A percentile compares a stretch with the other conserved stretches of the same genome.
Evolutionary conservation across 163 green algal genomes (phyloP).

Genomic region (Chlorella variabilis): DNA sequence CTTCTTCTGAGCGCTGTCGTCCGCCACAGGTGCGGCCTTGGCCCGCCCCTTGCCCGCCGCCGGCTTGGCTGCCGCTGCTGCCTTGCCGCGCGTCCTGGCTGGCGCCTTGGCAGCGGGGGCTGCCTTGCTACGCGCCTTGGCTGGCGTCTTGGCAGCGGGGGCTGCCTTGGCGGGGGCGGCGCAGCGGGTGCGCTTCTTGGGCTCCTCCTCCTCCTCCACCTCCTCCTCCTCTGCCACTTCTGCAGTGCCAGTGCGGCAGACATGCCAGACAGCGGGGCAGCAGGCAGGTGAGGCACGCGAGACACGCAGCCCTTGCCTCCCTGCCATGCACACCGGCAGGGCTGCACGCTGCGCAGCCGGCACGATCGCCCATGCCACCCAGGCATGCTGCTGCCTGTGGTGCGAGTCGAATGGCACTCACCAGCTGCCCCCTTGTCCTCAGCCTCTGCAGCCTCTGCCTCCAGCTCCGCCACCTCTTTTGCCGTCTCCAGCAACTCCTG

Average conservation of each 20-base stretch:
- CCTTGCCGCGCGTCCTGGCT: not conserved
- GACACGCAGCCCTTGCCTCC: too few relatives aligned
- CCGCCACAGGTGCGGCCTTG: not conserved
- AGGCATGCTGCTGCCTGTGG: too few relatives aligned
- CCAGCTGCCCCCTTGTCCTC: too few relatives aligned
- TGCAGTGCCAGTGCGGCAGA: too few relatives aligned
- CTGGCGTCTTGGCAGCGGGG: not conserved
- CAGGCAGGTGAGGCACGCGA: too few relatives aligned
- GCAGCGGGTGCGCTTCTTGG: not conserved
- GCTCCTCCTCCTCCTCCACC: constrained; percentile 12
- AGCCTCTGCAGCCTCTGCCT: not conserved
- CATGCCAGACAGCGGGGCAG: not conserved
- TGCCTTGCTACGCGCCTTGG: not conserved
- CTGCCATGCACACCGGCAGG: too few relatives aligned
- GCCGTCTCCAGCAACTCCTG: not conserved
- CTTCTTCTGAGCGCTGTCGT: constrained; percentile 3
- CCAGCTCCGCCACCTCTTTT: constrained; percentile 8
- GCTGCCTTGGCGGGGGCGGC: not conserved
- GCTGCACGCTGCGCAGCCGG: too few relatives aligned
- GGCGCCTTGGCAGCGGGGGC: not conserved
- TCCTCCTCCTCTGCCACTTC: not conserved
- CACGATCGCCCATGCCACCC: too few relatives aligned
- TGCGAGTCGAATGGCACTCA: too few relatives aligned
- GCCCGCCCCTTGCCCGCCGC: not conserved
- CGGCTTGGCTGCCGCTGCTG: not conserved